phyloP scores from a whole-genome alignment of 495 filamentous ascomycete genomes.

The Podospora tetraspora region DNA sequence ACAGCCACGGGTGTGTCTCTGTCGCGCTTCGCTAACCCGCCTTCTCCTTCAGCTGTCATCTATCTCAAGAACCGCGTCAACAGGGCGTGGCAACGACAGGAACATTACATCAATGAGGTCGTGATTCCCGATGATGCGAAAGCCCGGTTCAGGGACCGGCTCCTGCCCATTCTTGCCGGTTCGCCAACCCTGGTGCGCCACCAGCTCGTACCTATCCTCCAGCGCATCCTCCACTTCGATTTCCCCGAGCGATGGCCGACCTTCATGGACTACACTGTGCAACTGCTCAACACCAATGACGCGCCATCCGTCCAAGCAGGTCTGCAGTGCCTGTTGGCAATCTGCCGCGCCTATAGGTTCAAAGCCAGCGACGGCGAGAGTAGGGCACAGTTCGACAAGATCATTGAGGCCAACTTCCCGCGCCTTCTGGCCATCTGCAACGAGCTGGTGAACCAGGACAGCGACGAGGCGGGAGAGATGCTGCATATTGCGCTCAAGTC shows the following conservation, averaged over 20 bases:
- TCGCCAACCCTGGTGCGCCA: constrained; percentile 74
- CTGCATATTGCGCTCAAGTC: constrained; percentile 88
- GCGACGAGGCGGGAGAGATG: constrained; percentile 93
- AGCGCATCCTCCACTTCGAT: constrained; percentile 92
- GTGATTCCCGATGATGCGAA: constrained; percentile 85
- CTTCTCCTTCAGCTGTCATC: constrained; percentile 65
- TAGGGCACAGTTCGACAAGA: constrained; percentile 84
- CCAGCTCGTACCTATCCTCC: constrained; percentile 87
- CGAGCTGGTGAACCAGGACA: constrained; percentile 81
- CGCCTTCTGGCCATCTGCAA: constrained; percentile 80
- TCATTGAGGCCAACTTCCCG: constrained; percentile 88
- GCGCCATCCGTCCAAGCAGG: constrained; percentile 84
- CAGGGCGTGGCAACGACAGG: constrained; percentile 76
- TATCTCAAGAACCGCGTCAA: constrained; percentile 96
- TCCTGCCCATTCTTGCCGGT: constrained; percentile 81
- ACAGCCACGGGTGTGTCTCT: neutral
- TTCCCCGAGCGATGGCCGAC: constrained; percentile 91
- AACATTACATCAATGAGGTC: constrained; percentile 60
- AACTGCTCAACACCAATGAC: constrained; percentile 77
- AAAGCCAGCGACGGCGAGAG: constrained; percentile 68
- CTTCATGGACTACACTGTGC: constrained; percentile 85
- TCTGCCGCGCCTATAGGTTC: constrained; percentile 91
- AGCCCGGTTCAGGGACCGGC: constrained; percentile 72
- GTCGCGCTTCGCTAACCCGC: constrained; percentile 10
- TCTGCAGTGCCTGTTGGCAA: constrained; percentile 85